phyloP scores from a whole-genome alignment of 441 rosid genomes.

The Erodium moschatum region DNA sequence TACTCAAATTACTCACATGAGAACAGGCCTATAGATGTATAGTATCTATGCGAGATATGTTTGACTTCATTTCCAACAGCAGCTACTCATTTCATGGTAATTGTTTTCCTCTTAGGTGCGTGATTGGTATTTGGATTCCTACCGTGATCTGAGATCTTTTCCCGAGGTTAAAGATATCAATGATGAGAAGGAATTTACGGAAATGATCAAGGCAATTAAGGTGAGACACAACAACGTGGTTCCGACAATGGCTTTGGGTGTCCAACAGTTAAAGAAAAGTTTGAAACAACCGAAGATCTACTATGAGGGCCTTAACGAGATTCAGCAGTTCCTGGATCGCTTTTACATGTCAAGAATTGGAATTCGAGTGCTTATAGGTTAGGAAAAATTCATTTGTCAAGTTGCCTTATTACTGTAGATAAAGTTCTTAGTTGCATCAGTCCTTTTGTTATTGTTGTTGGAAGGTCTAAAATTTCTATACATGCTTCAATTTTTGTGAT shows the following conservation, averaged over 20 bases:
- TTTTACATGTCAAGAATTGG: constrained; percentile 96
- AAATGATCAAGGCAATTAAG: constrained; percentile 89
- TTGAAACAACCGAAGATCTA: constrained; percentile 35
- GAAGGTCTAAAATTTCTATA: constrained; percentile 1
- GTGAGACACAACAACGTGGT: constrained; percentile 96
- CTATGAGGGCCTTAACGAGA: constrained; percentile 62
- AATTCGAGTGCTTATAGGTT: constrained; percentile 94
- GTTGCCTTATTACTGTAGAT: not conserved
- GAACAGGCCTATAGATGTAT: not conserved
- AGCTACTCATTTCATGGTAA: constrained; percentile 1
- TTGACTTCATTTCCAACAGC: too few species aligned
- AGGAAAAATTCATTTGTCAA: constrained; percentile 14
- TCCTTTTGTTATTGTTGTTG: too few species aligned
- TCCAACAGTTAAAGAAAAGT: constrained; percentile 85
- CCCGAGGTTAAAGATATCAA: constrained; percentile 56
- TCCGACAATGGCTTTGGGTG: constrained; percentile 91
- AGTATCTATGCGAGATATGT: not conserved
- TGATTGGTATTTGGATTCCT: constrained; percentile 96
- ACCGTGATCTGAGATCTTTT: constrained; percentile 74
- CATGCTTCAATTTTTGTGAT: constrained; percentile 20
- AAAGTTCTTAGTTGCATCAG: not conserved
- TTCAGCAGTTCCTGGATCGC: constrained; percentile 87
- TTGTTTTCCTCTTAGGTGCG: constrained; percentile 49
- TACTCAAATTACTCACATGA: not conserved
- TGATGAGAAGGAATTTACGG: constrained; percentile 73